Conservation (phyloP, 1,139 yeast genomes). For the Arxiozyma bovina region DNA sequence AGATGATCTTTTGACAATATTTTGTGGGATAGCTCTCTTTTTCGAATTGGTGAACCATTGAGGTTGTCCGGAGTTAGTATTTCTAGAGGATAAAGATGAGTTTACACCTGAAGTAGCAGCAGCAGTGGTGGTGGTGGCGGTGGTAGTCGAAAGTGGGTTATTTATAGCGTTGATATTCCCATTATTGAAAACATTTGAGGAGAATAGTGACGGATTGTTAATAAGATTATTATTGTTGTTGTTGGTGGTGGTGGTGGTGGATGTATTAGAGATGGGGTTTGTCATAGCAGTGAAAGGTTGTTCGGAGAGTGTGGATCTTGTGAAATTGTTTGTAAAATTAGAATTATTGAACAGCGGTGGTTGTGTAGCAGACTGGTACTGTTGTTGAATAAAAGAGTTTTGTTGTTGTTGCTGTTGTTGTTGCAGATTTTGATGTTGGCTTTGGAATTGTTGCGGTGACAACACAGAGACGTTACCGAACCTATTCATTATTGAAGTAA, state of each 20-base stretch:
- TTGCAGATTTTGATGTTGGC: constrained; percentile 12
- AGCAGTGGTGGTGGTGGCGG: background rate
- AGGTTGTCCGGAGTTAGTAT: constrained; percentile 29
- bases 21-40: constrained; percentile 50
- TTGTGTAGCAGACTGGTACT: constrained; percentile 1
- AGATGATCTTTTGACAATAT: constrained; percentile 37
- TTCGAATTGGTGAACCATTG: constrained; percentile 49
- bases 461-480: constrained; percentile 12
- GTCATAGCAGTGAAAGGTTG: background rate
- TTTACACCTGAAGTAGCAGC: background rate
- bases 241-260: background rate
- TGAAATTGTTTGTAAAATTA: background rate
- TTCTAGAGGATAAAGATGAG: constrained; percentile 5
- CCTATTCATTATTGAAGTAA: constrained; percentile 1
- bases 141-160: background rate
- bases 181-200: background rate
- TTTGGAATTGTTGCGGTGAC: constrained; percentile 12
- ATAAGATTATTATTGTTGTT: constrained; percentile 3
- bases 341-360: background rate
- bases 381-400: constrained; percentile 3
- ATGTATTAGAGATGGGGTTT: background rate
- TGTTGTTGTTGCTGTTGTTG: constrained; percentile 14
- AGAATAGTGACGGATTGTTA: constrained; percentile 1
- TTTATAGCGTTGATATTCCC: background rate
- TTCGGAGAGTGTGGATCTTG: background rate